phyloP scores from a whole-genome alignment of 495 filamentous ascomycete genomes.

The Staphylotrichum tortipilum region DNA sequence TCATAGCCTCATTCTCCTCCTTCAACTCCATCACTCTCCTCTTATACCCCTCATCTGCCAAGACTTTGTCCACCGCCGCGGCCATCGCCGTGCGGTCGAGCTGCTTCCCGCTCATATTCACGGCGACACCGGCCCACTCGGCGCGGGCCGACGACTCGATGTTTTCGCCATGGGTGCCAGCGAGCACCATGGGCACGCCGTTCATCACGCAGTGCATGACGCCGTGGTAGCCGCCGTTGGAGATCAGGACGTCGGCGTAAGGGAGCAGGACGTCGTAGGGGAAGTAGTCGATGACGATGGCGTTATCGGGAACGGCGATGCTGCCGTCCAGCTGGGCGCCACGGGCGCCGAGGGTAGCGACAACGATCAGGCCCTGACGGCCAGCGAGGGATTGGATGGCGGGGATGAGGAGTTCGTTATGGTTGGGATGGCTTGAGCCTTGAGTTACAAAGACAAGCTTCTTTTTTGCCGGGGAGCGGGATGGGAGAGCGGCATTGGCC shows the following conservation, averaged over 20 bases:
- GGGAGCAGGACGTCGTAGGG: slow-evolving; percentile 31
- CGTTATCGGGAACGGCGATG: slow-evolving; percentile 9
- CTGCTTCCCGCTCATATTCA: slow-evolving; percentile 20
- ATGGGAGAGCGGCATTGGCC: slow-evolving; percentile 10
- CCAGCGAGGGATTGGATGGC: slow-evolving; percentile 21
- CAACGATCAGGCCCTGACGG: slow-evolving; percentile 19
- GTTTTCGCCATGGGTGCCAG: slow-evolving; percentile 33
- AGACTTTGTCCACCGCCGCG: slow-evolving; percentile 21
- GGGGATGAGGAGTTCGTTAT: slow-evolving; percentile 27
- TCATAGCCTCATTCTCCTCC: slow-evolving; percentile 16
- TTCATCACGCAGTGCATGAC: slow-evolving; percentile 32
- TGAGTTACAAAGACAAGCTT: slow-evolving; percentile 31
- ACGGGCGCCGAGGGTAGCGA: slow-evolving; percentile 27
- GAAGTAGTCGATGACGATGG: no score
- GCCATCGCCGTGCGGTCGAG: slow-evolving; percentile 18
- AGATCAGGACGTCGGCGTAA: slow-evolving; percentile 28
- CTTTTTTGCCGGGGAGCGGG: slow-evolving; percentile 9
- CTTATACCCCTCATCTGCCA: slow-evolving; percentile 10
- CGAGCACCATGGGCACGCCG: slow-evolving; percentile 33
- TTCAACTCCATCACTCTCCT: slow-evolving; percentile 10
- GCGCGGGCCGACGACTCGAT: slow-evolving; percentile 25
- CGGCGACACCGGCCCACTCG: slow-evolving; percentile 27
- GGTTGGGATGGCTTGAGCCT: slow-evolving; percentile 27
- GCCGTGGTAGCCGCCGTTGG: slow-evolving; percentile 33
- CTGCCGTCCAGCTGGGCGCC: not conserved